These are phyloP conservation scores for Cardamine resedifolia DNA, from an alignment of 345 rosid genomes.

Conservation along the genomic window DNA sequence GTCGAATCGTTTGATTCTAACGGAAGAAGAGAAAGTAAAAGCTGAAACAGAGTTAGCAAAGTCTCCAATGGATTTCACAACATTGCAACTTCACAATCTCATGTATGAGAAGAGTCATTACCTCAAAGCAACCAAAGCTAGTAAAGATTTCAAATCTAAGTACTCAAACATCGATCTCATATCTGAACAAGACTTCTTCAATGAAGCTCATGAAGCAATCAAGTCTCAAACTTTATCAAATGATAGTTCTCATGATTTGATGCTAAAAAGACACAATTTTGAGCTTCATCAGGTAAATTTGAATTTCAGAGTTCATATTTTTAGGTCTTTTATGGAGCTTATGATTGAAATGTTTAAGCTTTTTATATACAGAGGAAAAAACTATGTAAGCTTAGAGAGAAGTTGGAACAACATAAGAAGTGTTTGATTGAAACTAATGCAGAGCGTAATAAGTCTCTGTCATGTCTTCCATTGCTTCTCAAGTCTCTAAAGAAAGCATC, in stretches of 20 bases:
- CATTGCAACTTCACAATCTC: conserved; percentile 77
- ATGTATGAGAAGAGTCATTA: conserved; percentile 96
- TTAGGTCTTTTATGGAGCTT: not conserved
- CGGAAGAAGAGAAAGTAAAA: conserved; percentile 73
- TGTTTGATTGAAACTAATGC: conserved; percentile 68
- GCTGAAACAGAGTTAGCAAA: conserved; percentile 71
- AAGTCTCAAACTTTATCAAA: conserved; percentile 52
- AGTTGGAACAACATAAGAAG: conserved; percentile 66
- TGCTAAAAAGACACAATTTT: conserved; percentile 83
- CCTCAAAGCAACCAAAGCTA: conserved; percentile 75
- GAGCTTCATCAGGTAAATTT: conserved; percentile 80
- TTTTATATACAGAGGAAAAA: conserved; percentile 61
- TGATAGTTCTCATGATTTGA: conserved; percentile 68
- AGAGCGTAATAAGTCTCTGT: conserved; percentile 77
- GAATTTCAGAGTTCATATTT: not conserved
- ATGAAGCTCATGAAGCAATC: conserved; percentile 67
- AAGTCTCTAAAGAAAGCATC: conserved; percentile 93
- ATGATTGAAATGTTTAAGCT: not conserved
- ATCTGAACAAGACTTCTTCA: conserved; percentile 71
- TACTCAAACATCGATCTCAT: conserved; percentile 85
- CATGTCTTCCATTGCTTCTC: conserved; percentile 79
- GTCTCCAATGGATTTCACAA: conserved; percentile 75
- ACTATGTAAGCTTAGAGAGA: conserved; percentile 67
- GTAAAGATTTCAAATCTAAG: conserved; percentile 78
- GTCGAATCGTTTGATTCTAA: conserved; percentile 75